Evolutionary conservation across 345 rosid genomes (phyloP), one percentile per base, ranked within the genome.

Genomic region (Ceriops tagal): DNA sequence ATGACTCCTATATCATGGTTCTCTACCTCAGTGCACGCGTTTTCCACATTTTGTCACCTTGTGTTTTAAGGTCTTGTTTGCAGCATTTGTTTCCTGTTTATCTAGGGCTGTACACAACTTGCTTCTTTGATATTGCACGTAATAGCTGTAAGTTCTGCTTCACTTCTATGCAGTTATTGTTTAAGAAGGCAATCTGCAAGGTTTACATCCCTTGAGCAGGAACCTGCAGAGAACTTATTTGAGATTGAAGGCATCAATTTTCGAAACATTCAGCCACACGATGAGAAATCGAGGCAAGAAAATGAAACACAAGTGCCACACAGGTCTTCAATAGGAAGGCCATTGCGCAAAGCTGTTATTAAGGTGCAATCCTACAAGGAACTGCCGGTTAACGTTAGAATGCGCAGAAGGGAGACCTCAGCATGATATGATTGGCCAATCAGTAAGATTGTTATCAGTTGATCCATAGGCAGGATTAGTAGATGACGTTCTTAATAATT

Each of bases 361-460:
- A 91, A 72, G 74, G 90, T 89, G 56, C 81, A 83, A 34, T 87
- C 88, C 57, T 91, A 83, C 83, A 85, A 81, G 78, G 91, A 91
- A 69, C 39, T 47, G 61, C 83, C 90, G 0, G 5, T 86, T 49
- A 81, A 76, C 32, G 66, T 70, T 39, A 89, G 86, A 76, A 74
- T 90, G 85, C 68, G 86, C 57, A 81, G 87, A 70, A 43, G 8
- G 21, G 8, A 62, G 53, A 10, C 62, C 61, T 21, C 30, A 4
- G 59, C 59, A 56, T 21, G 28, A 24, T 56, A 1, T 21, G 28
- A 22, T 43, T 43, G 18, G 49, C 18, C 49, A 43, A 15, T 43
- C 3, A 3, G 15, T 11, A 5, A 5, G 49, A 43, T 43, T 43
- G 3, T 13, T 15, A 11, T 43, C 37, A 34, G 7, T 34, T 34